phyloP scores from a whole-genome alignment of 192 early-diverging fungal genomes.

The Diversispora eburnea region DNA sequence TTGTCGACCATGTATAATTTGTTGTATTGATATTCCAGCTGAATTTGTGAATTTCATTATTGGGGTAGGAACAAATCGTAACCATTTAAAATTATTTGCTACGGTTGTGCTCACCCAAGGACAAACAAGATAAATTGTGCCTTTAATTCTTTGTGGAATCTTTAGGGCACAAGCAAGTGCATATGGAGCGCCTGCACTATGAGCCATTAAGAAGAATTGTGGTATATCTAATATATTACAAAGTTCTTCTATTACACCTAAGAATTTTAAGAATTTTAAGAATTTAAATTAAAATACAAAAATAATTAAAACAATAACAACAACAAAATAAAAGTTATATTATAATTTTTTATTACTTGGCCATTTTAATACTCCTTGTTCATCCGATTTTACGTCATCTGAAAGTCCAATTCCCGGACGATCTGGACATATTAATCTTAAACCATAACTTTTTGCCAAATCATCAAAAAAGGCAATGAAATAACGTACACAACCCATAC shows the following conservation, averaged over 20 bases:
- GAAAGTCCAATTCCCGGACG: constrained; percentile 43
- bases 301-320: neutral
- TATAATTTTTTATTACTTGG: neutral
- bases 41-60: constrained; percentile 37
- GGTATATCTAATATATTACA: constrained; percentile 41
- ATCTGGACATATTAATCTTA: constrained; percentile 43
- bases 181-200: constrained; percentile 42
- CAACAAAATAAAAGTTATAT: too few species aligned
- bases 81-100: constrained; percentile 44
- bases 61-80: constrained; percentile 39
- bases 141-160: constrained; percentile 37
- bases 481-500: constrained; percentile 44
- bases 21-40: constrained; percentile 30
- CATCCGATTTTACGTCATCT: constrained; percentile 35
- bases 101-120: constrained; percentile 42
- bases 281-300: neutral
- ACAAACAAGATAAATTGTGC: constrained; percentile 42
- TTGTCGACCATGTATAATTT: constrained; percentile 14
- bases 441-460: constrained; percentile 39
- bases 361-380: constrained; percentile 20
- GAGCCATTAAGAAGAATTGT: constrained; percentile 44
- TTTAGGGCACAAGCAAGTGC: constrained; percentile 42
- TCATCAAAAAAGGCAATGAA: constrained; percentile 44
- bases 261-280: constrained; percentile 25
- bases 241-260: constrained; percentile 44